These are phyloP conservation scores for Rhododendron williamsianum DNA, from an alignment of 148 eudicot genomes.

Conservation along the genomic window DNA sequence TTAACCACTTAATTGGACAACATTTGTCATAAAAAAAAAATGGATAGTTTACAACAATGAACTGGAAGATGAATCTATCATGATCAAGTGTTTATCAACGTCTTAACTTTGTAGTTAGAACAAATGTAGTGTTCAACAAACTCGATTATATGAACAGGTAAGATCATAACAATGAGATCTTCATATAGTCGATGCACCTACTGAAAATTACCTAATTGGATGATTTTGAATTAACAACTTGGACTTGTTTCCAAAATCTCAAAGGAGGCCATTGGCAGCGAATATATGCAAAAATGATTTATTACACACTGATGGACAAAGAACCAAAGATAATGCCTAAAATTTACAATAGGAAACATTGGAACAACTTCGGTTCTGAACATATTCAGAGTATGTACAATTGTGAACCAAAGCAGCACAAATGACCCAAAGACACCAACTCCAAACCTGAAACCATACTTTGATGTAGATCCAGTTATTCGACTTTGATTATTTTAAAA, in stretches of 20 bases:
- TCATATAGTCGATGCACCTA: not conserved
- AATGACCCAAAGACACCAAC: not conserved
- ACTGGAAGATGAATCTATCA: no score
- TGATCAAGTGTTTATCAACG: no score
- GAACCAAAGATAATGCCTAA: not conserved
- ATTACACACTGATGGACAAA: not conserved
- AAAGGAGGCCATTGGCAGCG: not conserved
- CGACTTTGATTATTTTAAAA: not conserved
- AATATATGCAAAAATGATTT: not conserved
- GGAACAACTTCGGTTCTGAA: not conserved
- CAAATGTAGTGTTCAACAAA: no score
- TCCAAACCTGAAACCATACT: not conserved
- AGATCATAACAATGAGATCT: not conserved
- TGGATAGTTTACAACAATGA: no score
- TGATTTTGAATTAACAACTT: not conserved
- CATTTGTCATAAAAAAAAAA: no score
- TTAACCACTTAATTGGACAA: no score
- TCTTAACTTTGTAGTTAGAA: no score
- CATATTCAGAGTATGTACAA: not conserved
- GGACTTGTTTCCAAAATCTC: not conserved
- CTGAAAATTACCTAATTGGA: not conserved
- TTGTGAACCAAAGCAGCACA: conserved; percentile 3
- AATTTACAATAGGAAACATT: not conserved
- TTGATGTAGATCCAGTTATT: not conserved
- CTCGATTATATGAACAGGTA: not conserved